phyloP scores from a whole-genome alignment of 1,284 basidiomycete species.

The Golubevia pallescens region DNA sequence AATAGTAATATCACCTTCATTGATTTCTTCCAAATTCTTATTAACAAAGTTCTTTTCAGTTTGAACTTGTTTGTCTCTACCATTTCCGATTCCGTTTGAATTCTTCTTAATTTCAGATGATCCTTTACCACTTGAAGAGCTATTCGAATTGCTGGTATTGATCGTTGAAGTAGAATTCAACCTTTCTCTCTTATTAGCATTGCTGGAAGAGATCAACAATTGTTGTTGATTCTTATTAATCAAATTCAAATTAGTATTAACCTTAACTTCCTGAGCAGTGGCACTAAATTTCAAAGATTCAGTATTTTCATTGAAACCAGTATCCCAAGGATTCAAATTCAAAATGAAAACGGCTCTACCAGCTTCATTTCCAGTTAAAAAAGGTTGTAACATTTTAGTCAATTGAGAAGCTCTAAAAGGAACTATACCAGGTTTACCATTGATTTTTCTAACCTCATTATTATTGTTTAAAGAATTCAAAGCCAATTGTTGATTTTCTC shows the following conservation, averaged over 20 bases:
- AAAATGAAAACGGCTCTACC: constrained; percentile 61
- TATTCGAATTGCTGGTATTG: neutral
- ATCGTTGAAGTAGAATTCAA: neutral
- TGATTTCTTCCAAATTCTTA: neutral
- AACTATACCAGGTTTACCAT: constrained; percentile 36
- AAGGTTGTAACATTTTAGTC: constrained; percentile 60
- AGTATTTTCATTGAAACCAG: constrained; percentile 57
- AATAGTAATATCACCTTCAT: neutral
- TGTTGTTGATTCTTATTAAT: neutral
- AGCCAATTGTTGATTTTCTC: constrained; percentile 43
- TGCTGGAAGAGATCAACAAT: neutral
- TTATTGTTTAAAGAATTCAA: neutral
- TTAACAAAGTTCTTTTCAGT: neutral
- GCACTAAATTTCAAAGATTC: constrained; percentile 62
- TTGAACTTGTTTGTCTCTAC: constrained; percentile 6
- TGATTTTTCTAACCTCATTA: constrained; percentile 18
- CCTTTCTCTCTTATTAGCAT: constrained; percentile 15
- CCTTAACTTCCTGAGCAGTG: constrained; percentile 51
- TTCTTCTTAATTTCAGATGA: neutral
- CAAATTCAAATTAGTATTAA: constrained; percentile 1
- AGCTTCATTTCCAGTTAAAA: constrained; percentile 42
- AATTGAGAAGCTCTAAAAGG: constrained; percentile 61
- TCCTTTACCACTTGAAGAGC: neutral
- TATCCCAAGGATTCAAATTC: constrained; percentile 59
- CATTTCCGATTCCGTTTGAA: neutral